Conservation (phyloP, 805 yeast species). For the Ogataea trehaloabstinens region DNA sequence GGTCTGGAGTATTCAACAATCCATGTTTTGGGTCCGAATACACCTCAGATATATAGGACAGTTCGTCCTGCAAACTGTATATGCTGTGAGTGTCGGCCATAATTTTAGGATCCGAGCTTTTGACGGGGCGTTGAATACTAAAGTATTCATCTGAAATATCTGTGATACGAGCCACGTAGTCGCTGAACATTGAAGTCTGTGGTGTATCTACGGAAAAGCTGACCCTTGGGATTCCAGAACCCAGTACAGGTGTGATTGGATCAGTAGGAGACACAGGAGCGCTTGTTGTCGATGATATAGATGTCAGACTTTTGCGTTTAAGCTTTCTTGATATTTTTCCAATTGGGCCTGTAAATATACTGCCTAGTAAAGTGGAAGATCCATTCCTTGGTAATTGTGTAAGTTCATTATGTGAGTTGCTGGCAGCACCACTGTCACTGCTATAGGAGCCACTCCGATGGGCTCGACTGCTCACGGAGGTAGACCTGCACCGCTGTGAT, state of each 20-base stretch:
- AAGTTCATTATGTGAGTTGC: neutral
- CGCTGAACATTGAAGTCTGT: neutral
- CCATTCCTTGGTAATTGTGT: neutral
- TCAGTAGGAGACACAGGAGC: neutral
- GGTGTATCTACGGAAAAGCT: neutral
- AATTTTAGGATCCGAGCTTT: constrained; percentile 3
- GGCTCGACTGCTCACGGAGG: neutral
- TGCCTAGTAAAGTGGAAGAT: neutral
- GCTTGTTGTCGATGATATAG: neutral
- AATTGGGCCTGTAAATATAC: neutral
- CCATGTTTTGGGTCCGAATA: neutral
- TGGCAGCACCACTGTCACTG: neutral
- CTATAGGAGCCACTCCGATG: neutral
- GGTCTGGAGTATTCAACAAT: neutral
- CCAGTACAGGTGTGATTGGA: neutral
- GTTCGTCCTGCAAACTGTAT: constrained; percentile 9
- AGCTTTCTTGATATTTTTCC: neutral
- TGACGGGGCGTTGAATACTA: constrained; percentile 15
- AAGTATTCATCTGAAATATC: constrained; percentile 29
- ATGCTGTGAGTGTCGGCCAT: neutral
- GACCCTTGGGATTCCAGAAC: neutral
- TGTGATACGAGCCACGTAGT: constrained; percentile 2
- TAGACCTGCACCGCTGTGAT: neutral
- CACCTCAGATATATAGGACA: constrained; percentile 1
- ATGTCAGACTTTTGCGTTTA: constrained; percentile 1